Evolutionary conservation across 2,329 filamentous ascomycete species (phyloP), one percentile per base, ranked within the genome.

Genomic region (Colletotrichum higginsianum): DNA sequence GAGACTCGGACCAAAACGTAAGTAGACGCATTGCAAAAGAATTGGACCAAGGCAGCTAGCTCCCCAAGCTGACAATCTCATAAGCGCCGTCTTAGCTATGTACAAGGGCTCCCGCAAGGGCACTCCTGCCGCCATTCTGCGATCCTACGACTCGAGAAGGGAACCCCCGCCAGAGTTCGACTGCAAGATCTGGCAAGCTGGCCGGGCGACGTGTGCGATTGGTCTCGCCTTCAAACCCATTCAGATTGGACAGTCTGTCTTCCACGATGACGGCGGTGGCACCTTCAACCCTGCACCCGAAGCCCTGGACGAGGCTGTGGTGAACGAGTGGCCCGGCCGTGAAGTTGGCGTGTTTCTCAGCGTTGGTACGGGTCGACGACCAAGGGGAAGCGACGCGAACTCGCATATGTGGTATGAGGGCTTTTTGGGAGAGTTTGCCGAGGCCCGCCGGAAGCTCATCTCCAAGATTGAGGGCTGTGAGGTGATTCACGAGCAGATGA

Each of bases 141-240:
- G 96, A 75, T 98, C 96, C 2, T 99, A 99, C 82, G 96, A 98
- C 80, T 98, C 96, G 18, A 90, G 96, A 77, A 94, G 93, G 81
- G 96, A 98, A 80, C 93, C 95, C 0, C 89, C 95, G 0, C 93
- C 96, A 2, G 95, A 98, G 80, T 96, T 94, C 73, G 93, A 98
- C 78, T 98, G 95, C 82, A 97, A 92, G 56, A 96, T 99, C 68
- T 99, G 96, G 96, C 92, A 99, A 83, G 96, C 96, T 5, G 96
- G 96, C 13, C 91, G 96, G 72, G 96, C 96, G n/a, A 99, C 96
- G 1, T 94, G 90, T 64, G 94, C 96, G 0, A 96, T 96, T 1
- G 94, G 94, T 0, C 86, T 98, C 53, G 96, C 96, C 1, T 99
- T 99, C 84, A 99, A 99, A 80, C 95, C 96, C 0, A 95, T 99